Percentiles rank a stretch among this genome's conserved stretches.
Conservation (phyloP, 2,329 filamentous ascomycete species). For the Chrysoporthe puriensis region DNA sequence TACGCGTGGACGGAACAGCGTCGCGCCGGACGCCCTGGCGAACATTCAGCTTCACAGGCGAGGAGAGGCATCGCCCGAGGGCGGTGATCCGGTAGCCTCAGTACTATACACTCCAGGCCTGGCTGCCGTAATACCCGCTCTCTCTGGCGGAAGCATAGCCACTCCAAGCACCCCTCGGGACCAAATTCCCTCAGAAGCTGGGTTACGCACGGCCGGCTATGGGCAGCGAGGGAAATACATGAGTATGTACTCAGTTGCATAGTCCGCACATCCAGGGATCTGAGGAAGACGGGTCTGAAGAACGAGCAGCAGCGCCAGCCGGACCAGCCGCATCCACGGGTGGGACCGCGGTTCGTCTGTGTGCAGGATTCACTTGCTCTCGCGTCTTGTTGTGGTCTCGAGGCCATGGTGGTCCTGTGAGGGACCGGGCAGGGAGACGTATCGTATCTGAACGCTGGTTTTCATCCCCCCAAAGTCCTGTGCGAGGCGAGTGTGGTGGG, state of each 20-base stretch:
- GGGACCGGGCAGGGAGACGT: constrained; percentile 57
- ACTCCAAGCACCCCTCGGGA: too few species aligned
- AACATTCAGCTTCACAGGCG: background rate
- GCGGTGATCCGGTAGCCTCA: too few species aligned
- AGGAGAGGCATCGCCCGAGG: too few species aligned
- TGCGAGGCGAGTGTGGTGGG: background rate
- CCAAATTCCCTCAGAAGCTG: too few species aligned
- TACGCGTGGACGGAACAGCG: background rate
- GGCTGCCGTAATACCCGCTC: background rate
- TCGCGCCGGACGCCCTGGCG: background rate
- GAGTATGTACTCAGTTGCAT: constrained; percentile 64
- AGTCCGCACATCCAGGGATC: constrained; percentile 62
- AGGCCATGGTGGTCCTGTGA: constrained; percentile 47
- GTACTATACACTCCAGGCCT: background rate
- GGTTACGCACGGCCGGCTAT: too few species aligned
- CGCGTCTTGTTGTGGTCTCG: constrained; percentile 64
- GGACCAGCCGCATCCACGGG: constrained; percentile 24
- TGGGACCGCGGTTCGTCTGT: constrained; percentile 25
- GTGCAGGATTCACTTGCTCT: constrained; percentile 49
- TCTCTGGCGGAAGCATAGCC: too few species aligned
- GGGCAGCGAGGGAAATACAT: background rate
- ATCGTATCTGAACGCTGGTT: constrained; percentile 65
- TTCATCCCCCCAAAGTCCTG: background rate
- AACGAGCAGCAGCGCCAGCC: constrained; percentile 48
- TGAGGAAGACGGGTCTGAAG: constrained; percentile 66